These are phyloP conservation scores for Cornus controversa DNA, from an alignment of 148 eudicot genomes.

Conservation along the genomic window DNA sequence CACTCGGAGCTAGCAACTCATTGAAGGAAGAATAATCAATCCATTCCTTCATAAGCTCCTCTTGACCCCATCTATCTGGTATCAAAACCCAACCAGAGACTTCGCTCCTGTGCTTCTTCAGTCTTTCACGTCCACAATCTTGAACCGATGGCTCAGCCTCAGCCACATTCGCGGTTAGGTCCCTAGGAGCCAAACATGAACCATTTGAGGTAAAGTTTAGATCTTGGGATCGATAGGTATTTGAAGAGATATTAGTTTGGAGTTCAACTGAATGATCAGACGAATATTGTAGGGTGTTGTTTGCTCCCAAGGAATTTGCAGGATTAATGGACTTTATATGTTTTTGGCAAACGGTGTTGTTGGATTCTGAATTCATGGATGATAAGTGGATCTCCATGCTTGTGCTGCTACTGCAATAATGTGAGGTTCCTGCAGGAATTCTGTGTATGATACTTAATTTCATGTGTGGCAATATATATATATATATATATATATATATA, in stretches of 20 bases:
- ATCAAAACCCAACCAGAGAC: not conserved
- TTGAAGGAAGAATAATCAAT: not conserved
- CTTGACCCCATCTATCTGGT: not conserved
- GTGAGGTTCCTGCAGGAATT: too few species aligned
- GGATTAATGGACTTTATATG: too few species aligned
- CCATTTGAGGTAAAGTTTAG: too few species aligned
- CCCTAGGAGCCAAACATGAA: too few species aligned
- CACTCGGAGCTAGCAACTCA: not conserved
- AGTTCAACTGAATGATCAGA: not conserved
- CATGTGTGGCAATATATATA: too few species aligned
- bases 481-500: too few species aligned
- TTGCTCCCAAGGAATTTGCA: not conserved
- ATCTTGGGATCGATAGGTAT: too few species aligned
- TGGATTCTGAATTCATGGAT: not conserved
- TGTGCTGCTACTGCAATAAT: not conserved
- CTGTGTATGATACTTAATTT: too few species aligned
- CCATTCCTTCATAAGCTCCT: not conserved
- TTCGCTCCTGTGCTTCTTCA: not conserved
- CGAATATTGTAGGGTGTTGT: not conserved
- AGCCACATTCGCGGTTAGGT: too few species aligned
- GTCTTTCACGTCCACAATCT: not conserved
- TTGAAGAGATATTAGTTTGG: not conserved
- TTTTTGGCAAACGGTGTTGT: too few species aligned
- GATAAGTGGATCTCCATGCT: not conserved
- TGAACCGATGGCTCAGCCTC: not conserved